Evolutionary conservation across 2,329 filamentous ascomycete genomes (phyloP).

Genomic region (Diplodia sapinea): DNA sequence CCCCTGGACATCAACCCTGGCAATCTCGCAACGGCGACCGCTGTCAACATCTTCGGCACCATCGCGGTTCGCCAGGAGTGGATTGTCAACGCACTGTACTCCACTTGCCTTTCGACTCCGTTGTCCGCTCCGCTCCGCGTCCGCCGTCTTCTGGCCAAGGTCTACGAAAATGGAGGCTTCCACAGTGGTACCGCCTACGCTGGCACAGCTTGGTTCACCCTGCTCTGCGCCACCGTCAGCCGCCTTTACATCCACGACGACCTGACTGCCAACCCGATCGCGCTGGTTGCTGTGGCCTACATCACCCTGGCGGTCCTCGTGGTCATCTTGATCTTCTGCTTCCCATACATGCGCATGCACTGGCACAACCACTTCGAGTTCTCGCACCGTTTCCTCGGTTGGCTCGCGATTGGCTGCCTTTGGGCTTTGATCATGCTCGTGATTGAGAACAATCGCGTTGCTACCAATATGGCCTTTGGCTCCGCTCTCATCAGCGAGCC

Average conservation of each 20-base stretch:
- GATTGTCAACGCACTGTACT: slow-evolving; percentile 41
- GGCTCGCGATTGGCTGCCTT: slow-evolving; percentile 42
- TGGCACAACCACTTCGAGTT: slow-evolving; percentile 45
- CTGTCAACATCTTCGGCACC: slow-evolving; percentile 42
- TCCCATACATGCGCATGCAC: slow-evolving; percentile 36
- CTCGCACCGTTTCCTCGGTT: slow-evolving; percentile 46
- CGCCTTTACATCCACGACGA: slow-evolving; percentile 36
- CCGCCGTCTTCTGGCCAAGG: slow-evolving; percentile 38
- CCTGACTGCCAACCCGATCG: slow-evolving; percentile 30
- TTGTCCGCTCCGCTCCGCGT: slow-evolving; percentile 38
- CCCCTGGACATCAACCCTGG: slow-evolving; percentile 32
- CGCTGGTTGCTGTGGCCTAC: slow-evolving; percentile 37
- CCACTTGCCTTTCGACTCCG: slow-evolving; percentile 42
- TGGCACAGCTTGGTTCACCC: slow-evolving; percentile 51
- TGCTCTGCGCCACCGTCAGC: slow-evolving; percentile 46
- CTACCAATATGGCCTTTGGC: slow-evolving; percentile 45
- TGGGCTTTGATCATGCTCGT: slow-evolving; percentile 39
- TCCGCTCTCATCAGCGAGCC: slow-evolving; percentile 54
- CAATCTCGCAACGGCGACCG: slow-evolving; percentile 41
- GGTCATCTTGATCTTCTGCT: slow-evolving; percentile 39
- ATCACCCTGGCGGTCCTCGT: slow-evolving; percentile 36
- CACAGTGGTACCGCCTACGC: slow-evolving; percentile 44
- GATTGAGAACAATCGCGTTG: slow-evolving; percentile 30
- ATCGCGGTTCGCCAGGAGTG: slow-evolving; percentile 44
- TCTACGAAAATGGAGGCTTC: slow-evolving; percentile 45